These are phyloP conservation scores for Xanthoparmelia taractica DNA, from an alignment of 495 filamentous ascomycete species.

Conservation along the genomic window DNA sequence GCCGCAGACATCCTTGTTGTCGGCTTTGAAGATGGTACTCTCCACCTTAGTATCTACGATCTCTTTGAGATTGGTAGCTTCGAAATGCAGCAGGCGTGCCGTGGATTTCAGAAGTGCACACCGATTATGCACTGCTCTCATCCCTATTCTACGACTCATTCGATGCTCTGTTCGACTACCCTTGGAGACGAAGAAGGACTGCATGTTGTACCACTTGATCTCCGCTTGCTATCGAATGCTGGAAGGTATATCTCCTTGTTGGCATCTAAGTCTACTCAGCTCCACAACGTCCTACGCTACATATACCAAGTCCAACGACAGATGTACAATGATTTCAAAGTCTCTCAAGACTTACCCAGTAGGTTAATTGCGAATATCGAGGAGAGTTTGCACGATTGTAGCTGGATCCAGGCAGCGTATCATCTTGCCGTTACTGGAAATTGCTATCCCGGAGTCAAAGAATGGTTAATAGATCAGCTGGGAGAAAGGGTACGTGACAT, in stretches of 20 bases:
- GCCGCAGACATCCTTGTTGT: constrained; percentile 75
- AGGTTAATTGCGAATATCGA: constrained; percentile 69
- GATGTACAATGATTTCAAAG: constrained; percentile 72
- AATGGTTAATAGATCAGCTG: constrained; percentile 85
- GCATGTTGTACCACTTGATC: constrained; percentile 67
- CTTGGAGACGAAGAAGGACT: constrained; percentile 31
- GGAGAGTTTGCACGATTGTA: constrained; percentile 51
- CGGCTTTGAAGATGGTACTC: constrained; percentile 67
- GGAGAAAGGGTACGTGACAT: constrained; percentile 60
- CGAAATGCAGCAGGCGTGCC: constrained; percentile 30
- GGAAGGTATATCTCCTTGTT: constrained; percentile 73
- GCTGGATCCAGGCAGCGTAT: constrained; percentile 69
- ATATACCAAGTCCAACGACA: constrained; percentile 66
- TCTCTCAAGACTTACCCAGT: constrained; percentile 68
- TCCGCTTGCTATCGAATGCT: constrained; percentile 72
- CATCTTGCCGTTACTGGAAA: constrained; percentile 81
- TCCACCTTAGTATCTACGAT: constrained; percentile 82
- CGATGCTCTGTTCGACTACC: constrained; percentile 50
- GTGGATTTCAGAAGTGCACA: constrained; percentile 20
- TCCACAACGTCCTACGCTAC: constrained; percentile 80
- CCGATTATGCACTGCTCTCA: constrained; percentile 54
- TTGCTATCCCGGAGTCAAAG: constrained; percentile 64
- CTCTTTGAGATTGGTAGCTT: constrained; percentile 77
- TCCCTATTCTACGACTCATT: constrained; percentile 65
- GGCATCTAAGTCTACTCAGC: constrained; percentile 75